Evolutionary conservation across 805 yeast species (phyloP), one percentile per base, ranked within the genome.

Genomic region (Trichomonascus vanleenenianus): DNA sequence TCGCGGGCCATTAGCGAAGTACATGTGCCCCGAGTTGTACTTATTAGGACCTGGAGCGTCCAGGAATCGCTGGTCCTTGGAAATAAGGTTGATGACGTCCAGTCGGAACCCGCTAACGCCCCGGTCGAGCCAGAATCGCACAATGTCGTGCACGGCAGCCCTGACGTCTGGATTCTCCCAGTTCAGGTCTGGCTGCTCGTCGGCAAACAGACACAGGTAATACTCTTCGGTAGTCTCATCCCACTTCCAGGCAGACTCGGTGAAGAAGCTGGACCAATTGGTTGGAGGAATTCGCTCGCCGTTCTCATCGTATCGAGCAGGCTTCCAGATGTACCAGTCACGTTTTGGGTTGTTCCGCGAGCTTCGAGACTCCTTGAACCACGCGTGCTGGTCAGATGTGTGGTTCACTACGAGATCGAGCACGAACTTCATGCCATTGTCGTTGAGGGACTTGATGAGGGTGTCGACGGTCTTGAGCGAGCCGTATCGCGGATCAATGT

Each of bases 281-380:
- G 71, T 77, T 16, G 81, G 80, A 6, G 79, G 79, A 15, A 62
- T 68, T 53, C 78, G 68, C 43, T 66, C 67, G 20, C 81, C 80
- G n/a, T 66, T 63, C 20, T 20, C 40, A 49, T 72, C 76, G 55
- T 65, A 70, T 39, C 59, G 67, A 27, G 77, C 68, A 30, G 73
- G 72, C 52, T 67, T 73, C 83, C 83, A 78, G 49, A 74, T 65
- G 61, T 75, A 75, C 80, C 81, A 76, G 59, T 78, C 79, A 57
- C 82, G 68, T 63, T 78, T 76, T 5, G 79, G 72, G 58, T 72
- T 74, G 42, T 67, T 62, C 53, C 65, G 70, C 14, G 78, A 71
- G 5, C 74, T 65, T 45, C 76, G 61, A 8, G 79, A 73, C 55
- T 77, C 78, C 56, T 74, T 63, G 63, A 77, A 77, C 82, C 82